Percentiles rank a stretch among this genome's conserved stretches.
These are phyloP conservation scores for Saturnispora diversa DNA, from an alignment of 805 yeast species.

Conservation along the genomic window DNA sequence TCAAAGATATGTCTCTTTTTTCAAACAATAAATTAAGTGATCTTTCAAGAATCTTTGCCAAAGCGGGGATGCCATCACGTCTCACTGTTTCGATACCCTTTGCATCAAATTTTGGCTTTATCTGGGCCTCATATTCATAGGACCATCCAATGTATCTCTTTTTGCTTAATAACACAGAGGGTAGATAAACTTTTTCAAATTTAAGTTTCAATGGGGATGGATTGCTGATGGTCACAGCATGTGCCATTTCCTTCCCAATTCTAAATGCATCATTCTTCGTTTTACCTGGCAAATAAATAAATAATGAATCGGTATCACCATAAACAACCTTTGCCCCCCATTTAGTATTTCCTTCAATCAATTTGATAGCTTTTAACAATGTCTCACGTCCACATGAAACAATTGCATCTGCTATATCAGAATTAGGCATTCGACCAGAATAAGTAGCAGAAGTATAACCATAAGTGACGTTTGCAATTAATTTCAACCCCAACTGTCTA, in stretches of 20 bases:
- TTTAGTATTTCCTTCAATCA: slow-evolving; percentile 48
- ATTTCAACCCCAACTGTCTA: slow-evolving; percentile 77
- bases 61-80: slow-evolving; percentile 92
- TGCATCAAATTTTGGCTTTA: slow-evolving; percentile 72
- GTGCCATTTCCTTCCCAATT: slow-evolving; percentile 66
- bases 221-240: slow-evolving; percentile 49
- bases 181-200: slow-evolving; percentile 89
- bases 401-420: slow-evolving; percentile 91
- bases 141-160: slow-evolving; percentile 88
- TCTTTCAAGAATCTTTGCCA: slow-evolving; percentile 71
- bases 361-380: slow-evolving; percentile 56
- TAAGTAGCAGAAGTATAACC: slow-evolving; percentile 93
- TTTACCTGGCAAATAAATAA: slow-evolving; percentile 83
- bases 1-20: slow-evolving; percentile 58
- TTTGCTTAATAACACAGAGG: slow-evolving; percentile 73
- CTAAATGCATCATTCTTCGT: slow-evolving; percentile 67
- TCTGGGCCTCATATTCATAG: slow-evolving; percentile 52
- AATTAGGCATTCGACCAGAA: slow-evolving; percentile 95
- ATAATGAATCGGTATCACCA: slow-evolving; percentile 93
- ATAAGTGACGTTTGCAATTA: slow-evolving; percentile 91
- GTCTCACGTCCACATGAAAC: slow-evolving; percentile 89
- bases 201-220: slow-evolving; percentile 80
- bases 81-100: slow-evolving; percentile 94
- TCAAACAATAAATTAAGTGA: slow-evolving; percentile 63
- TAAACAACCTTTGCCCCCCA: slow-evolving; percentile 93